Evolutionary conservation across 129 eudicot genomes (phyloP).

Genomic region (Pseudognaphalium luteoalbum): DNA sequence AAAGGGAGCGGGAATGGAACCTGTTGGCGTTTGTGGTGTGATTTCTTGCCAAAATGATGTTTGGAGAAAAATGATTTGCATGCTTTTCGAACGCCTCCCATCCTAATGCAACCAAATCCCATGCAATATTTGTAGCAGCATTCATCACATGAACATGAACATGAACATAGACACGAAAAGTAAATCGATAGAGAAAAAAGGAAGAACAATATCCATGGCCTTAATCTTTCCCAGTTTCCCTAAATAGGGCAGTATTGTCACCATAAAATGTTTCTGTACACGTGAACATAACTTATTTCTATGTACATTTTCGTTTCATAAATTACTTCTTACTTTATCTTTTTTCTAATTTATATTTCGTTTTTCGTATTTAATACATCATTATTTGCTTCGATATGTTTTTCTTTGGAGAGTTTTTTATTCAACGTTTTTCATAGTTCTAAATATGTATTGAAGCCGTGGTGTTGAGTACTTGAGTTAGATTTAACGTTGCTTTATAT

Average conservation of each 20-base stretch:
- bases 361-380: no score
- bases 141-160: conserved; percentile 1
- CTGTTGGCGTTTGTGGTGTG: conserved; percentile 24
- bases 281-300: background rate
- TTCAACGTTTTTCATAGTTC: background rate
- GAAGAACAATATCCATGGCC: background rate
- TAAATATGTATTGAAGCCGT: background rate
- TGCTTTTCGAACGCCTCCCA: conserved; percentile 46
- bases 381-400: no score
- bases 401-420: background rate
- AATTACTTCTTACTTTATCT: background rate
- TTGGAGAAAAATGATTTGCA: conserved; percentile 52
- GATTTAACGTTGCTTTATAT: background rate
- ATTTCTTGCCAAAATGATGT: conserved; percentile 43
- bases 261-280: background rate
- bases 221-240: background rate
- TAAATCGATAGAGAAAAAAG: background rate
- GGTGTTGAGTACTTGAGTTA: background rate
- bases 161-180: background rate
- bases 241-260: background rate
- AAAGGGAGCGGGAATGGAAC: conserved; percentile 17
- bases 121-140: conserved; percentile 9
- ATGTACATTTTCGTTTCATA: background rate
- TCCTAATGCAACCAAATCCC: conserved; percentile 16
- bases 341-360: no score